Conservation (phyloP, 1,284 basidiomycete species). For the Ganoderma resinaceum region DNA sequence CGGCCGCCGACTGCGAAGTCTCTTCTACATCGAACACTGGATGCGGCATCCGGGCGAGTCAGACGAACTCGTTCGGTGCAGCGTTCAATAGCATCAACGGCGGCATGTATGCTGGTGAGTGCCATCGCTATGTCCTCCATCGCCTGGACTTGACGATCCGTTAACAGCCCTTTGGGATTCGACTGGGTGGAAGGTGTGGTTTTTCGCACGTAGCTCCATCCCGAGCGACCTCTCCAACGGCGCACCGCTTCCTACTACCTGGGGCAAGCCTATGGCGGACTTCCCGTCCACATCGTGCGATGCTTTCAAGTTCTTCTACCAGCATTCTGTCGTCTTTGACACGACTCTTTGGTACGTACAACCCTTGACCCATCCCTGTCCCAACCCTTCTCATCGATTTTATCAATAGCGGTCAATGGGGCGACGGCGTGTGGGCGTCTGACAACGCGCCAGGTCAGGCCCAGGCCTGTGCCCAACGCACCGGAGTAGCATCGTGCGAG, state of each 20-base stretch:
- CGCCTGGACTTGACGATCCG: neutral
- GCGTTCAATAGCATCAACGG: conserved; percentile 76
- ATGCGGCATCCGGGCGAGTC: conserved; percentile 65
- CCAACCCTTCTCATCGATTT: neutral
- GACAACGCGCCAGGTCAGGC: conserved; percentile 81
- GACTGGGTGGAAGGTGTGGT: conserved; percentile 76
- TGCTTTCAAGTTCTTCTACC: conserved; percentile 76
- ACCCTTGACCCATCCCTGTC: conserved; percentile 7
- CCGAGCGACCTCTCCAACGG: conserved; percentile 77
- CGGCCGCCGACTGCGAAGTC: conserved; percentile 70
- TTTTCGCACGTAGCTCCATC: conserved; percentile 74
- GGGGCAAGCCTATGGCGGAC: conserved; percentile 77
- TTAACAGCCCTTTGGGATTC: conserved; percentile 71
- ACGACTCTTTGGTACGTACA: conserved; percentile 76
- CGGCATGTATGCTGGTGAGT: conserved; percentile 81
- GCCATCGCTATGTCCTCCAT: neutral
- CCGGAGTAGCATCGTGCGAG: conserved; percentile 81
- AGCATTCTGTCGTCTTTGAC: conserved; percentile 80
- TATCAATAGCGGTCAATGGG: conserved; percentile 84
- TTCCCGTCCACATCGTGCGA: conserved; percentile 76
- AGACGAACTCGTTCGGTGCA: conserved; percentile 63
- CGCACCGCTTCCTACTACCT: conserved; percentile 71
- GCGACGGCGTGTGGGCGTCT: conserved; percentile 75
- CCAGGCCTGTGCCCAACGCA: conserved; percentile 81
- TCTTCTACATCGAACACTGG: conserved; percentile 69